Conservation (phyloP, 331 rosid genomes). For the Ulmus americana region DNA sequence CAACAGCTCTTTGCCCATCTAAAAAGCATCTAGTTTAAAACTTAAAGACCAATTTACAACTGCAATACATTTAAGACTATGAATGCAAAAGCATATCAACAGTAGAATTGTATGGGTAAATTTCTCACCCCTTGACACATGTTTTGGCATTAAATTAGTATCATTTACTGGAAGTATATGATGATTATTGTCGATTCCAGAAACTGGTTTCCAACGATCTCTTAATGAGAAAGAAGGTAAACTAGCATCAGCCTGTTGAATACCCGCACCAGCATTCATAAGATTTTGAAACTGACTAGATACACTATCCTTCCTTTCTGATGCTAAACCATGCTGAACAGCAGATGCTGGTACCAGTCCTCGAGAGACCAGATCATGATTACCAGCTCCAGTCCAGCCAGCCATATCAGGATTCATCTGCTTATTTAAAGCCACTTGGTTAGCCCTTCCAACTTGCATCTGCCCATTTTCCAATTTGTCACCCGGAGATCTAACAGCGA, state of each 20-base stretch:
- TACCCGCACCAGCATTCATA: conserved; percentile 38
- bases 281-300: conserved; percentile 51
- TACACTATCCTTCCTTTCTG: conserved; percentile 57
- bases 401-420: conserved; percentile 35
- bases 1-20: conserved; percentile 24
- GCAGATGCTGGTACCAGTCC: conserved; percentile 46
- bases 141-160: conserved; percentile 43
- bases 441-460: conserved; percentile 51
- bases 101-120: neutral
- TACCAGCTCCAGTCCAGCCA: conserved; percentile 60
- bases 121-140: conserved; percentile 54
- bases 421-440: conserved; percentile 49
- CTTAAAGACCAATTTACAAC: conserved; percentile 27
- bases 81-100: conserved; percentile 5
- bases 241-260: conserved; percentile 39
- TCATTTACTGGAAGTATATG: conserved; percentile 49
- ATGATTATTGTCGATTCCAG: conserved; percentile 47
- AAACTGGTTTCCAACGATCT: conserved; percentile 76
- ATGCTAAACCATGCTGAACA: conserved; percentile 50
- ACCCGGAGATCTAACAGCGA: conserved; percentile 40
- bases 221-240: conserved; percentile 45
- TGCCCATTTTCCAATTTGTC: conserved; percentile 54
- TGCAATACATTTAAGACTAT: conserved; percentile 13
- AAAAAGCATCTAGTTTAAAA: conserved; percentile 23
- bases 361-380: conserved; percentile 52